Conservation (phyloP, 768 basidiomycete genomes). For the Russula dissimulans region DNA sequence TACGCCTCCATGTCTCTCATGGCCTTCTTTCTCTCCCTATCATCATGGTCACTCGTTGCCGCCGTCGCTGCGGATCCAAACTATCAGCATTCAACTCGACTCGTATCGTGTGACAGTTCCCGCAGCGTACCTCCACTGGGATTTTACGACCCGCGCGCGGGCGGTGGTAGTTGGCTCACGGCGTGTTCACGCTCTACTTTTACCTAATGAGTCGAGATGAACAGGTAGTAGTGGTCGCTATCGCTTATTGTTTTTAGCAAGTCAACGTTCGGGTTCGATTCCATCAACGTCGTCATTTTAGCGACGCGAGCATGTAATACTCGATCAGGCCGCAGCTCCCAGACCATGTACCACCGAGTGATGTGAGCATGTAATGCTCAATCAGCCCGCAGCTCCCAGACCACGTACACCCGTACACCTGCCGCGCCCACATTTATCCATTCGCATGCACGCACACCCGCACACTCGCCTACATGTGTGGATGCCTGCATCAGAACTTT, state of each 20-base stretch:
- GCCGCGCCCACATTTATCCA: too few relatives aligned
- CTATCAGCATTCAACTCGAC: slow-evolving; percentile 10
- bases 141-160: slow-evolving; percentile 45
- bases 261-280: slow-evolving; percentile 37
- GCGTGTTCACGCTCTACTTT: slow-evolving; percentile 33
- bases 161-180: slow-evolving; percentile 63
- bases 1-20: slow-evolving; percentile 21
- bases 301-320: slow-evolving; percentile 23
- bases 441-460: too few relatives aligned
- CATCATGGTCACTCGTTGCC: slow-evolving; percentile 25
- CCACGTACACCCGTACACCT: too few relatives aligned
- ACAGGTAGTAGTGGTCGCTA: too few relatives aligned
- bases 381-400: too few relatives aligned
- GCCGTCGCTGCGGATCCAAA: slow-evolving; percentile 7
- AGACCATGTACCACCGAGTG: too few relatives aligned
- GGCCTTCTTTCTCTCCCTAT: slow-evolving; percentile 26
- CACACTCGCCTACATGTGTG: too few relatives aligned
- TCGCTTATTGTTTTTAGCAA: neutral
- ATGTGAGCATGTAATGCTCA: too few relatives aligned
- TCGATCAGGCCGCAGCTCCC: too few relatives aligned
- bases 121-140: slow-evolving; percentile 39
- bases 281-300: slow-evolving; percentile 74
- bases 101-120: slow-evolving; percentile 18
- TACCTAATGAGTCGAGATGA: too few relatives aligned
- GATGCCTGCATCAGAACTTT: too few relatives aligned